Evolutionary conservation across 1,284 basidiomycete species (phyloP), one percentile per base, ranked within the genome.

Genomic region (Sanghuangporus baumii): DNA sequence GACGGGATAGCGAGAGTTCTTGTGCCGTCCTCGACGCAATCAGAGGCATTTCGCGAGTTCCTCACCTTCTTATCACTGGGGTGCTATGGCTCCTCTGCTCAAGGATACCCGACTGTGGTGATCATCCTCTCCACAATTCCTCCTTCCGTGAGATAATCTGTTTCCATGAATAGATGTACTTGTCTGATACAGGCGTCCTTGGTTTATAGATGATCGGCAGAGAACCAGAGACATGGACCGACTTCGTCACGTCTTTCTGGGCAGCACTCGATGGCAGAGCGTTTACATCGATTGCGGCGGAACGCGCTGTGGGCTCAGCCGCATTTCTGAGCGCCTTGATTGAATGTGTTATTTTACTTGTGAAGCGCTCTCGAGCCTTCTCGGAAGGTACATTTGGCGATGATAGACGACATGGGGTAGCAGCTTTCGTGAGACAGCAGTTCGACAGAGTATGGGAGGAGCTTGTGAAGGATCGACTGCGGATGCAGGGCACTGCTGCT

Each of bases 81-180:
- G 7, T 95, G 93, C 71, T 82, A 82, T 9, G 89, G 88, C 0
- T 86, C 86, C n/a, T 87, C 92, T 0, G 67, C 81, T 3, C 81
- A 88, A 66, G 89, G 88, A 2, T 96, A 94, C 70, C 91, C 91
- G 0, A 80, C 86, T 0, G 78, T 95, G 36, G 75, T 95, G 8
- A 76, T 96, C 43, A 80, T 94, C 26, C 71, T 96, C 3, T 89
- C 91, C 0, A 93, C 91, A 0, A 84, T 96, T 31, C 91, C 93
- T 6, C 70, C 78, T 3, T 77, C 78, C 38, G 85, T 88, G 69
- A 55, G 81, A 74, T n/a, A 11, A 6, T 26, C 2, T 3, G 14
- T 9, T n/a, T 7, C 2, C 11, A 43, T 40, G 20, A 18, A 57
- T 36, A 59, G 47, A 43, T 34, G 16, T 47, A 37, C 55, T 34